These are phyloP conservation scores for Penicillium sp. DNA, from an alignment of 2,329 filamentous ascomycete genomes.

Conservation along the genomic window DNA sequence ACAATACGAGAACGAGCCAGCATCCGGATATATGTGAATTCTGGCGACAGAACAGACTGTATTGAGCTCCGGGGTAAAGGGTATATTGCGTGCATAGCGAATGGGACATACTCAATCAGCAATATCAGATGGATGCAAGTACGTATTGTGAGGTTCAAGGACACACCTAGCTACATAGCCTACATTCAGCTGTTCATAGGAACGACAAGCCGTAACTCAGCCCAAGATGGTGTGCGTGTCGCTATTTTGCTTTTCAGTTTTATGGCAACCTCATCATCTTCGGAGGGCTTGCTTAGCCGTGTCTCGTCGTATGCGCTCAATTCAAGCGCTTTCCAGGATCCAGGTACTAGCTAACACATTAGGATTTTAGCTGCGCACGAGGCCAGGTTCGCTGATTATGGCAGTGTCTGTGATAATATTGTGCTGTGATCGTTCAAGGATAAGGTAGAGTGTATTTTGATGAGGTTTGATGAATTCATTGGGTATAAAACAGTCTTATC, in stretches of 20 bases:
- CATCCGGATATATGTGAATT: conserved; percentile 10
- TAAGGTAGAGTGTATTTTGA: neutral
- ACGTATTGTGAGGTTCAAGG: neutral
- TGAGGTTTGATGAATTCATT: conserved; percentile 14
- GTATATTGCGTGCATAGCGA: conserved; percentile 1
- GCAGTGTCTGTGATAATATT: neutral
- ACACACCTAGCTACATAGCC: neutral
- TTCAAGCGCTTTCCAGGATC: too few species aligned
- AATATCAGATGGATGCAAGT: neutral
- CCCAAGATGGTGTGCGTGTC: neutral
- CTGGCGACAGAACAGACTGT: conserved; percentile 27
- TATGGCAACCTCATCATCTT: neutral
- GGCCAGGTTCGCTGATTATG: neutral
- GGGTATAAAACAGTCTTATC: conserved; percentile 22
- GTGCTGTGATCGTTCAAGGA: neutral
- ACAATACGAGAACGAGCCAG: neutral
- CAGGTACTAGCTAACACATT: too few species aligned
- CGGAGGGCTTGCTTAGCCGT: too few species aligned
- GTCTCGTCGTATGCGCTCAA: too few species aligned
- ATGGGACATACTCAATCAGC: neutral
- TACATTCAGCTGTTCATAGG: neutral
- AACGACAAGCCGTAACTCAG: neutral
- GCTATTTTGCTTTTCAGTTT: neutral
- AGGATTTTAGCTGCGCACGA: neutral
- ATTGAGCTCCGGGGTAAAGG: conserved; percentile 23